phyloP scores from a whole-genome alignment of 345 rosid species.

The Corchorus olitorius region DNA sequence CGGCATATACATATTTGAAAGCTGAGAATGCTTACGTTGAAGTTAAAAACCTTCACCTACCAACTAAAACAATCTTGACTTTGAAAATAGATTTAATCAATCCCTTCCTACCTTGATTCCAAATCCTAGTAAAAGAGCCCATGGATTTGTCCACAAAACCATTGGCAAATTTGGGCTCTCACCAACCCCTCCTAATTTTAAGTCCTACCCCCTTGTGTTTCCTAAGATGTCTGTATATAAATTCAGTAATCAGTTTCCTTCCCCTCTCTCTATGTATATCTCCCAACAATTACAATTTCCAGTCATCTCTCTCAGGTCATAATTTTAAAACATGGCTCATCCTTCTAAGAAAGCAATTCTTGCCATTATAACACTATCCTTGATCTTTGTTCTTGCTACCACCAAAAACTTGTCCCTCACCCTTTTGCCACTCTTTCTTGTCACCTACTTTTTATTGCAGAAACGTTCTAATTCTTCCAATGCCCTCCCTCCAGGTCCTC shows the following conservation, averaged over 20 bases:
- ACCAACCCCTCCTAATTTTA: neutral
- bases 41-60: conserved; percentile 5
- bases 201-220: neutral
- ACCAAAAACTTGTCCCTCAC: conserved; percentile 7
- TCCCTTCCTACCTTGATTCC: conserved; percentile 27
- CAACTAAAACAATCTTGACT: conserved; percentile 13
- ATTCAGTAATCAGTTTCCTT: neutral
- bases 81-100: neutral
- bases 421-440: conserved; percentile 7
- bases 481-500: conserved; percentile 47
- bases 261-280: neutral
- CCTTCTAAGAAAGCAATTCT: neutral
- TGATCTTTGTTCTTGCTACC: neutral
- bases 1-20: too few species aligned
- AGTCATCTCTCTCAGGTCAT: neutral
- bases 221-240: neutral
- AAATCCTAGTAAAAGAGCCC: conserved; percentile 5
- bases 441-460: neutral
- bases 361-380: neutral
- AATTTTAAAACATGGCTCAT: conserved; percentile 1
- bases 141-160: conserved; percentile 25
- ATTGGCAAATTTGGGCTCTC: neutral
- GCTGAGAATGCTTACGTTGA: too few species aligned
- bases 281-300: neutral
- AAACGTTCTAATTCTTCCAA: conserved; percentile 14